Percentiles rank a stretch among this genome's conserved stretches.
Evolutionary conservation across 768 basidiomycete species (phyloP).

Genomic region (Agaricus blazei): DNA sequence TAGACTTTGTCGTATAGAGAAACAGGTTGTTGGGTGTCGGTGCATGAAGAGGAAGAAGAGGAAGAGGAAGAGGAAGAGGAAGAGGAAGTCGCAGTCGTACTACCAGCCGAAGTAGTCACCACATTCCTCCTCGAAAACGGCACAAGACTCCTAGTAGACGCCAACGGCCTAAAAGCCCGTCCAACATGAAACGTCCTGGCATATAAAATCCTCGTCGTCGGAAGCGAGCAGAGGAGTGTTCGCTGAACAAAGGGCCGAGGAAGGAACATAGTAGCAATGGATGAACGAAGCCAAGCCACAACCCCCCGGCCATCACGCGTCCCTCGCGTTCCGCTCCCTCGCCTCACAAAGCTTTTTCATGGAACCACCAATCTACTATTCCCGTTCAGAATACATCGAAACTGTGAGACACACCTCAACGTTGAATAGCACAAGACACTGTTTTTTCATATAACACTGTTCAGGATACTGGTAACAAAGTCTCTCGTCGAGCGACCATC

Average conservation of each 20-base stretch:
- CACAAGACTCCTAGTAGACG: background rate
- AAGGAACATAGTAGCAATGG: constrained; percentile 9
- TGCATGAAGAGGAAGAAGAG: no score
- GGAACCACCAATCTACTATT: constrained; percentile 76
- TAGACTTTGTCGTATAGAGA: constrained; percentile 38
- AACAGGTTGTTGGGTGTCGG: constrained; percentile 15
- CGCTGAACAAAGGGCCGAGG: background rate
- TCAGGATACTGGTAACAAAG: constrained; percentile 95
- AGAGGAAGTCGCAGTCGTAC: constrained; percentile 12
- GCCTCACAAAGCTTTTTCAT: constrained; percentile 25
- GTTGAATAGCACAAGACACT: background rate
- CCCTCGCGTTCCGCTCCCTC: background rate
- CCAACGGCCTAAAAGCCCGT: background rate
- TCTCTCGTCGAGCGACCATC: constrained; percentile 87
- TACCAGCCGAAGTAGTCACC: background rate
- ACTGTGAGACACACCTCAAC: constrained; percentile 44
- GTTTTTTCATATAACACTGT: background rate
- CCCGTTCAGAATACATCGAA: constrained; percentile 83
- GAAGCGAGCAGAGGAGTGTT: background rate
- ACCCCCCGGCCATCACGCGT: background rate
- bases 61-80: no score
- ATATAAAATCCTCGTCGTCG: background rate
- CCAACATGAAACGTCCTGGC: background rate
- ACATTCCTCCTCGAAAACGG: background rate
- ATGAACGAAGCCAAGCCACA: background rate